These are phyloP conservation scores for Knoxia roxburghii DNA, from an alignment of 257 asterid species.

Conservation along the genomic window DNA sequence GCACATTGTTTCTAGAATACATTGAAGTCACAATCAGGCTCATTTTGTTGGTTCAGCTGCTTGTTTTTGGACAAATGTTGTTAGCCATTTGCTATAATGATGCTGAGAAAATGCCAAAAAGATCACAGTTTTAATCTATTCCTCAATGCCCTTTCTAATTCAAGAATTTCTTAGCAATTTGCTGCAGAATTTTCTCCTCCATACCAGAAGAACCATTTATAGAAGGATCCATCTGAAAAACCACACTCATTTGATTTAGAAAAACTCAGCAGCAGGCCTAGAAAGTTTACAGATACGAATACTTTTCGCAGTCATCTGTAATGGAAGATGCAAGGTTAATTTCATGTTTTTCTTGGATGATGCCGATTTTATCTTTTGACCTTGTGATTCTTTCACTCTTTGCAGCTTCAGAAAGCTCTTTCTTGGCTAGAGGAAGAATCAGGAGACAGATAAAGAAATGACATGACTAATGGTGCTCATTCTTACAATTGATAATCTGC, in stretches of 20 bases:
- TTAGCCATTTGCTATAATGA: neutral
- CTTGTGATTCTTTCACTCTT: slow-evolving; percentile 33
- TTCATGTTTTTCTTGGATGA: slow-evolving; percentile 23
- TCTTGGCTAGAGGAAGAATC: slow-evolving; percentile 41
- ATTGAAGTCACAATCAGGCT: no score
- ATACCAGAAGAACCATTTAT: slow-evolving; percentile 26
- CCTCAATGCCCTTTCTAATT: neutral
- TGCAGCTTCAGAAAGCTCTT: slow-evolving; percentile 46
- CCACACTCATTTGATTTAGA: slow-evolving; percentile 1
- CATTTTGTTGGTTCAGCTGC: neutral
- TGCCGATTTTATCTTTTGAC: slow-evolving; percentile 17
- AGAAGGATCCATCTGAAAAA: slow-evolving; percentile 26
- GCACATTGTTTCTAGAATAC: no score
- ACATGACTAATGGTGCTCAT: no score
- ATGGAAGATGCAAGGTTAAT: slow-evolving; percentile 22
- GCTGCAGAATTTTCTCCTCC: slow-evolving; percentile 33
- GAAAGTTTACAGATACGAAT: neutral
- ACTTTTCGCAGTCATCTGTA: neutral
- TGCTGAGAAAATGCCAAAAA: neutral
- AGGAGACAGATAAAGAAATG: no score
- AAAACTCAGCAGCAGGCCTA: neutral
- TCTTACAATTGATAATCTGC: no score
- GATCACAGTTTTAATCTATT: neutral
- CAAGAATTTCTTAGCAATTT: neutral
- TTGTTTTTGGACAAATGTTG: neutral